phyloP scores from a whole-genome alignment of 1,284 basidiomycete species.

The Malassezia yamatoensis region DNA sequence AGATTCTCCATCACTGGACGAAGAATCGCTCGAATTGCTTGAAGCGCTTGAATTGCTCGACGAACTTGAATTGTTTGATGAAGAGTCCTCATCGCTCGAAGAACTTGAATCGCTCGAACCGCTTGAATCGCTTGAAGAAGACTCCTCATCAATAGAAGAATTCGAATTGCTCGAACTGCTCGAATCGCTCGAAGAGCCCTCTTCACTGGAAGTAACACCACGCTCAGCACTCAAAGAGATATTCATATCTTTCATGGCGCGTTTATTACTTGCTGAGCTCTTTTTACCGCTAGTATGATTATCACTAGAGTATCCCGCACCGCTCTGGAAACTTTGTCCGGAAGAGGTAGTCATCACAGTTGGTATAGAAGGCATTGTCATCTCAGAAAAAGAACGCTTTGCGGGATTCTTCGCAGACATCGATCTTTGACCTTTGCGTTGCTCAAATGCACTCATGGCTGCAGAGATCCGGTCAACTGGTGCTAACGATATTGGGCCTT shows the following conservation, averaged over 20 bases:
- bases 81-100: background rate
- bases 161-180: no score
- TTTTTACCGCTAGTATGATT: background rate
- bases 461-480: background rate
- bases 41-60: background rate
- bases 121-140: background rate
- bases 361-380: no score
- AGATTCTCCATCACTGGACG: background rate
- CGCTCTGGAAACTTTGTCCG: no score
- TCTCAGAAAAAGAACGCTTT: no score
- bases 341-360: no score
- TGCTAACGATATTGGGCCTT: background rate
- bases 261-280: background rate
- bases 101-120: background rate
- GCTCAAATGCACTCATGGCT: conserved; percentile 5
- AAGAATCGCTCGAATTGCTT: background rate
- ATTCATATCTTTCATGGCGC: background rate
- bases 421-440: background rate
- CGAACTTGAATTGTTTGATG: background rate
- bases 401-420: no score
- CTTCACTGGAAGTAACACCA: no score
- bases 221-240: background rate
- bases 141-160: background rate
- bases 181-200: no score
- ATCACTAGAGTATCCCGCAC: no score